A percentile compares a stretch with the other conserved stretches of the same genome.
Evolutionary conservation across 345 rosid genomes (phyloP).

Genomic region (Barbarea vulgaris): DNA sequence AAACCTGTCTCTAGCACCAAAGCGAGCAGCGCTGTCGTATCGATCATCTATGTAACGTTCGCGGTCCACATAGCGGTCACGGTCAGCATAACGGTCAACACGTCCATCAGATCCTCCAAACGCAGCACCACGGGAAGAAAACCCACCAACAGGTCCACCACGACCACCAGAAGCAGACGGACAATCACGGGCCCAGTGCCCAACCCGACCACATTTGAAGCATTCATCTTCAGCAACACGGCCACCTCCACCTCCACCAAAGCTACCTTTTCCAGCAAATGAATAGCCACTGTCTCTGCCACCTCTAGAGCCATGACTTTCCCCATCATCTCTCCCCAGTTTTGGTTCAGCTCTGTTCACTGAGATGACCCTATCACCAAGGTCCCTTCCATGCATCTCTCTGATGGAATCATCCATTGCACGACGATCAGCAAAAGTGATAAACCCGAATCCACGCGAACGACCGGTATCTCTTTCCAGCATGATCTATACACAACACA

Average conservation of each 20-base stretch:
- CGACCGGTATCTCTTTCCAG: conserved; percentile 95
- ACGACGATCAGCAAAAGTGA: conserved; percentile 87
- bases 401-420: conserved; percentile 96
- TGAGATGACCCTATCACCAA: conserved; percentile 85
- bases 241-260: conserved; percentile 66
- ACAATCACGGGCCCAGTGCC: conserved; percentile 99
- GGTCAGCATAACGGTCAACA: conserved; percentile 70
- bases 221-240: conserved; percentile 86
- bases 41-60: conserved; percentile 93
- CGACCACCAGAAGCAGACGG: conserved; percentile 86
- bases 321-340: conserved; percentile 72
- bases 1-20: conserved; percentile 82
- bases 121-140: conserved; percentile 65
- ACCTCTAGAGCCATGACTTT: conserved; percentile 73
- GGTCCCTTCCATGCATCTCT: conserved; percentile 95
- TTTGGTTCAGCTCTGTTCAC: conserved; percentile 98
- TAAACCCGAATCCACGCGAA: conserved; percentile 96
- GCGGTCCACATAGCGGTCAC: conserved; percentile 58
- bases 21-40: conserved; percentile 76
- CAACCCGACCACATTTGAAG: conserved; percentile 90
- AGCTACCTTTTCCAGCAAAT: conserved; percentile 37
- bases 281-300: conserved; percentile 73
- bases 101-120: conserved; percentile 73
- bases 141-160: conserved; percentile 65
- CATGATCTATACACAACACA: conserved; percentile 74